Evolutionary conservation across 345 rosid genomes (phyloP), one percentile per base, ranked within the genome.

Genomic region (Carallia pectinifolia): DNA sequence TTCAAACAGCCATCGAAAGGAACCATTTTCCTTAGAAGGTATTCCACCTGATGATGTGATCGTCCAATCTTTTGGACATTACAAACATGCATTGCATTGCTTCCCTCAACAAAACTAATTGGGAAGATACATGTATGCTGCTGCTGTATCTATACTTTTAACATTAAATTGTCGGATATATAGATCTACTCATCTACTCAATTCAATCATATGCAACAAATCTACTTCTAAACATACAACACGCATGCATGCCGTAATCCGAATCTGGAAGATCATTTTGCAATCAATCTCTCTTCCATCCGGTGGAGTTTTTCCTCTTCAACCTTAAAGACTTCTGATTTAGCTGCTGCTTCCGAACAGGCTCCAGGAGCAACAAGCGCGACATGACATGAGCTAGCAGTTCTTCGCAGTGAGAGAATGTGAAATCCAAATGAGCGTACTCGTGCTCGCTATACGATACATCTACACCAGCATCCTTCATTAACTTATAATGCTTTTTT

Each of bases 341-440:
- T 2, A n/a, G 39, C 34, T 61, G 84, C 59, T 40, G 77, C 77
- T 80, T 82, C 19, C 71, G 77, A 6, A 74, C 13, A 13, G 85
- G 88, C 48, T 78, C 82, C 40, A 88, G 91, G 0, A 84, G 88
- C 77, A 87, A 74, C 86, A 95, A 65, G 31, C 90, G 85, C 0
- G 99, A 90, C 97, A 89, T 81, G 62, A 95, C 96, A 13, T 86
- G 92, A 6, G 88, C 80, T 59, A 95, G 60, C 73, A 95, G 82
- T 71, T 95, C 99, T 78, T 95, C 97, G 0, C 81, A 92, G 79
- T 95, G 96, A 31, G 98, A 85, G 72, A 92, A 92, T 17, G 92
- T 95, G 85, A 95, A 95, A 82, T 95, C 99, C 77, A 92, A 79
- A 81, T 92, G 99, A 19, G 91, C 99, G 66, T 90, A 95, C 78